A percentile compares a stretch with the other conserved stretches of the same genome.
phyloP scores from a whole-genome alignment of 1,284 basidiomycete genomes.

The Naganishia sp. region DNA sequence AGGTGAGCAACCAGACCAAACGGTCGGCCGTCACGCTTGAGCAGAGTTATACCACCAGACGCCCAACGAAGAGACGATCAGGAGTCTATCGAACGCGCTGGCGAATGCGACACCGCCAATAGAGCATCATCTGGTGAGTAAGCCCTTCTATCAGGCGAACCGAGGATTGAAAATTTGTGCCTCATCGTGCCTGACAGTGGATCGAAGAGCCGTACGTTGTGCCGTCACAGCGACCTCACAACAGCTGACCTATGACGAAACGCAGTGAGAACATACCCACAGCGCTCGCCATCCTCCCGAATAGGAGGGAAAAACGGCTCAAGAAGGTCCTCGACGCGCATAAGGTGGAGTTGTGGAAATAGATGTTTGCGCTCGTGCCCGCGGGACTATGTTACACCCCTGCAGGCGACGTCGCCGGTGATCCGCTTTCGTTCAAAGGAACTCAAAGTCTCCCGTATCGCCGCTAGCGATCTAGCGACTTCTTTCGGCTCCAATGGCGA shows the following conservation, averaged over 20 bases:
- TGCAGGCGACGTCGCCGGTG: too few species aligned
- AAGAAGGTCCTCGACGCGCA: constrained; percentile 54
- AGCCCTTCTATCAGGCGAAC: not conserved
- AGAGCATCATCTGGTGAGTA: constrained; percentile 47
- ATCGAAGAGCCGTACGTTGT: constrained; percentile 56
- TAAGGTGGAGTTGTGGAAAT: constrained; percentile 48
- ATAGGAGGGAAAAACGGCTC: constrained; percentile 55
- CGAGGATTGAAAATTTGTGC: not conserved
- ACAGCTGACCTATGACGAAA: not conserved
- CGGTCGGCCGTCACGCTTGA: too few species aligned
- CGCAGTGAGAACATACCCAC: constrained; percentile 54
- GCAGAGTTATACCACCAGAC: constrained; percentile 41
- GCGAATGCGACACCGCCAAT: constrained; percentile 41
- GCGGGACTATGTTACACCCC: too few species aligned
- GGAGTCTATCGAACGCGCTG: constrained; percentile 44
- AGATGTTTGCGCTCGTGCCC: constrained; percentile 2
- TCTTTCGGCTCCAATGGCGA: too few species aligned
- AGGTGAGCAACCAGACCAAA: constrained; percentile 8
- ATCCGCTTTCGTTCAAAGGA: too few species aligned
- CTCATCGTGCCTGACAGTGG: constrained; percentile 43
- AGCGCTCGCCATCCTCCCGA: constrained; percentile 57
- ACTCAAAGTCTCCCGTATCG: too few species aligned
- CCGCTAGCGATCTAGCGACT: too few species aligned
- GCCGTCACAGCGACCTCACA: not conserved
- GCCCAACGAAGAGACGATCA: constrained; percentile 44